Percentiles rank a stretch among this genome's conserved stretches.
Conservation (phyloP, 2,329 filamentous ascomycete species). For the Botrytis cinerea region DNA sequence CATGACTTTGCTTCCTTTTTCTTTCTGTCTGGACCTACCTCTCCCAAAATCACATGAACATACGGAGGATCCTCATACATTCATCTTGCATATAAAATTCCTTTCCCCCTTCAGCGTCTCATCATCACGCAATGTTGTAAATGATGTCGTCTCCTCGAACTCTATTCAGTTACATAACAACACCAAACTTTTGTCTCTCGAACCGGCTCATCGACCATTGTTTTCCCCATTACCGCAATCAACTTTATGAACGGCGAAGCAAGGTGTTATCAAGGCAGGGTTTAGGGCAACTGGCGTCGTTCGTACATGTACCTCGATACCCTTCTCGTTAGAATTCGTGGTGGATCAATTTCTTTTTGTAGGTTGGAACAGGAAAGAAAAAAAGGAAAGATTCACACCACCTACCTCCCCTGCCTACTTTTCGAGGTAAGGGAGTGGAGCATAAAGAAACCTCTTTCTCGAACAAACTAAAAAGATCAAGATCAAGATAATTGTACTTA, state of each 20-base stretch:
- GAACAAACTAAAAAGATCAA: constrained; percentile 11
- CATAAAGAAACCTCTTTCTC: constrained; percentile 12
- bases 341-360: constrained; percentile 16
- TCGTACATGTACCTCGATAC: constrained; percentile 12
- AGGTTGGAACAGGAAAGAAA: constrained; percentile 8
- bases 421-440: constrained; percentile 12
- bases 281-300: constrained; percentile 13
- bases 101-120: constrained; percentile 17
- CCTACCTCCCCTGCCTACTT: background rate
- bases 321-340: background rate
- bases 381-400: constrained; percentile 8
- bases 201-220: constrained; percentile 3
- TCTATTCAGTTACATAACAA: constrained; percentile 16
- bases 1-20: constrained; percentile 1
- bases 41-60: constrained; percentile 13
- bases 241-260: constrained; percentile 18
- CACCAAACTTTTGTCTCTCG: constrained; percentile 6
- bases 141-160: constrained; percentile 14
- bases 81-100: constrained; percentile 24
- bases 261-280: constrained; percentile 11
- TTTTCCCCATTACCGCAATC: constrained; percentile 8
- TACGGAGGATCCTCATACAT: constrained; percentile 24
- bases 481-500: constrained; percentile 30
- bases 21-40: constrained; percentile 3
- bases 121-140: constrained; percentile 22